phyloP scores from a whole-genome alignment of 108 stramenopile genomes.

The Fragilariopsis cylindrus region DNA sequence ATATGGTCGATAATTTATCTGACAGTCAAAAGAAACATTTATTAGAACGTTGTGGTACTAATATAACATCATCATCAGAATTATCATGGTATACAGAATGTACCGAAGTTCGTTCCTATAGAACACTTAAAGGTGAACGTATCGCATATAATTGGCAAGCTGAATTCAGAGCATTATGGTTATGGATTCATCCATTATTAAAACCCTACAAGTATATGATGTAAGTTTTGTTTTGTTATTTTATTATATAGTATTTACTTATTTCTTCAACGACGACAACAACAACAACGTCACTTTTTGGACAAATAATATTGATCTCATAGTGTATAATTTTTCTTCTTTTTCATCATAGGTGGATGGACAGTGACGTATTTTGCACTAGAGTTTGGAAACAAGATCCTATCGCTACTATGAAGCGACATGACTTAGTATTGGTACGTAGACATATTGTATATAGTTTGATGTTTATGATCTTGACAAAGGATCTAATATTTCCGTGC shows the following conservation, averaged over 20 bases:
- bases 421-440: constrained; percentile 28
- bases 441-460: not conserved
- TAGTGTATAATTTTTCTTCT: too few species aligned
- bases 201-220: constrained; percentile 38
- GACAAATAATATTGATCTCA: too few species aligned
- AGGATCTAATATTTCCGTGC: not conserved
- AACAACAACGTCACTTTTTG: too few species aligned
- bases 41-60: constrained; percentile 29
- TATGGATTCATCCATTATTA: constrained; percentile 45
- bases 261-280: too few species aligned
- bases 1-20: constrained; percentile 25
- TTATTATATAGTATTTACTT: too few species aligned
- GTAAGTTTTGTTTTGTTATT: not conserved
- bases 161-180: constrained; percentile 50
- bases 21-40: constrained; percentile 10
- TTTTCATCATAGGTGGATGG: constrained; percentile 24
- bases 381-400: constrained; percentile 41
- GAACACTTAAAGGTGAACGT: not conserved
- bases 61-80: constrained; percentile 2
- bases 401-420: constrained; percentile 25
- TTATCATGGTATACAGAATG: constrained; percentile 38
- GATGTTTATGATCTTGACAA: not conserved
- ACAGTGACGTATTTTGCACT: constrained; percentile 41
- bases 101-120: constrained; percentile 13
- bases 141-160: constrained; percentile 43